These are phyloP conservation scores for Penicillium sp. DNA, from an alignment of 2,329 filamentous ascomycete species.

Conservation along the genomic window DNA sequence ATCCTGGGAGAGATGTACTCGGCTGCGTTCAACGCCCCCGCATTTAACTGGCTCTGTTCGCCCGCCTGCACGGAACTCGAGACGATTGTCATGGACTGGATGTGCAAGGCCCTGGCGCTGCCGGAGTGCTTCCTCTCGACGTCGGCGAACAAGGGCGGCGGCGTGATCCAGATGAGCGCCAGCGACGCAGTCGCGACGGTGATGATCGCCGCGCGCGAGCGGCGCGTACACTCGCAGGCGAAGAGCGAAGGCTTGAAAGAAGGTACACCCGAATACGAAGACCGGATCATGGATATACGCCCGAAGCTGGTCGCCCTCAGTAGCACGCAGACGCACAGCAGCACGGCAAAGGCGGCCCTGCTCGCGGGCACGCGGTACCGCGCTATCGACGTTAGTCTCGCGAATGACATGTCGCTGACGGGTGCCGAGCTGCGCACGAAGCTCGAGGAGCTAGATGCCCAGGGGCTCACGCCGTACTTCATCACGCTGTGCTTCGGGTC, in stretches of 20 bases:
- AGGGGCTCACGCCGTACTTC: constrained; percentile 83
- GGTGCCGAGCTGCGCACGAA: constrained; percentile 64
- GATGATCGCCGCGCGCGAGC: constrained; percentile 85
- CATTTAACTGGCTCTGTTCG: constrained; percentile 97
- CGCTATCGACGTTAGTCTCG: constrained; percentile 66
- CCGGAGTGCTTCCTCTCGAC: constrained; percentile 76
- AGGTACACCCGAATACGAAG: constrained; percentile 65
- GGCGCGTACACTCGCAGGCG: constrained; percentile 69
- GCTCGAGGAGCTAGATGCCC: constrained; percentile 67
- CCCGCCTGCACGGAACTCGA: constrained; percentile 92
- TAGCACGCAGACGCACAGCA: constrained; percentile 79
- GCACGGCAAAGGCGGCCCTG: constrained; percentile 83
- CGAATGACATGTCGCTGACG: constrained; percentile 72
- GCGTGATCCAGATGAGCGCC: constrained; percentile 92
- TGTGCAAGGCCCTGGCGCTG: constrained; percentile 75
- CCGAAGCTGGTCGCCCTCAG: constrained; percentile 79
- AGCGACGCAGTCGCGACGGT: constrained; percentile 86
- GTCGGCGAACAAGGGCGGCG: constrained; percentile 70
- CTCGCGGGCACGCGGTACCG: constrained; percentile 85
- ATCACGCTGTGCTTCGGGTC: constrained; percentile 83
- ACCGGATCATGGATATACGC: constrained; percentile 69
- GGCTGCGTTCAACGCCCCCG: constrained; percentile 83
- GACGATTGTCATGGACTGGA: constrained; percentile 91
- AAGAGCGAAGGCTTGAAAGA: constrained; percentile 53
- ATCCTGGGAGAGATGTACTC: constrained; percentile 94